Base-by-base conservation (phyloP, 768 basidiomycete species). In the Coprinopsis strossmayeri region DNA sequence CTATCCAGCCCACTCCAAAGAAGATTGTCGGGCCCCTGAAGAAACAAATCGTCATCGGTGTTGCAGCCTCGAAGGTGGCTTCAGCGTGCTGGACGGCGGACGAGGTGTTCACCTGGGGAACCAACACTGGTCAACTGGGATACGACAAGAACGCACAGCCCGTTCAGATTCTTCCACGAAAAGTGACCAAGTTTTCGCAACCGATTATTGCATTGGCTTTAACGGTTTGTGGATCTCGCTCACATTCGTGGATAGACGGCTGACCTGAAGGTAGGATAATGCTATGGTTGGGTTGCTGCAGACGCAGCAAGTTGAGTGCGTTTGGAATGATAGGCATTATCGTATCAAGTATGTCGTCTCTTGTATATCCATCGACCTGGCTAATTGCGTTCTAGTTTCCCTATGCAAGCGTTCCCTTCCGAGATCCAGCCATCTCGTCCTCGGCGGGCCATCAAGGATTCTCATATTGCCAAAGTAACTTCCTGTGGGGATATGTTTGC, bases 71-170 rank as follows among this genome's bases (percentile, higher is more conserved):
- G 55, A 86, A 89, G 60, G 81, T 77, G 18, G 85, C 91, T 13
- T 92, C 89, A 12, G 91, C 82, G 3, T 94, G 91, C 64, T 96
- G 91, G 89, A 93, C 91, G 0, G 68, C 69, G 3, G 64, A 62
- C 9, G 68, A 79, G 35, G 76, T 91, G 1, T 93, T 77, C 62
- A 91, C 91, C 0, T 98, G 93, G 93, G 96, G 96, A 0, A 89
- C 85, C 21, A 96, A 97, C 63, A 77, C 74, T 34, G 96, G 96
- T 0, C 96, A 99, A 62, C 73, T 98, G 2, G 94, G 90, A 1
- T 93, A 93, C 55, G 86, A 91, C 53, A 87, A 79, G 60, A 64
- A 68, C 13, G 70, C 84, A 1, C 87, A 85, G 48, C 83, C 87
- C 0, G 69, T 87, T 1, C 92, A 95, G 62, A 61, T 87, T 3